A percentile compares a stretch with the other conserved stretches of the same genome.
phyloP scores from a whole-genome alignment of 768 basidiomycete genomes.

The Auriscalpium vulgare region DNA sequence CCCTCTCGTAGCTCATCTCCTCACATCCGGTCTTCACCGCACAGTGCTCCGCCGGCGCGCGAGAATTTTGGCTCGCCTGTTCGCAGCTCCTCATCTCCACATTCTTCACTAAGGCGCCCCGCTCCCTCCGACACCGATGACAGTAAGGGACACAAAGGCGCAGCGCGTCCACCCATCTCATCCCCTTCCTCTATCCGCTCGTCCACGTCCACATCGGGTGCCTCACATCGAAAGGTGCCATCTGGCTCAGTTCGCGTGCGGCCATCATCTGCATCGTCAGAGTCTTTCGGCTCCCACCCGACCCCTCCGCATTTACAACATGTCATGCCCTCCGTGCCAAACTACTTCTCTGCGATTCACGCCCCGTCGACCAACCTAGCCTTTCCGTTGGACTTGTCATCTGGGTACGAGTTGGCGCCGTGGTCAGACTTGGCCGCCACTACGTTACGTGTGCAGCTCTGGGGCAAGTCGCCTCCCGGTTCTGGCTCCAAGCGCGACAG shows the following conservation, averaged over 20 bases:
- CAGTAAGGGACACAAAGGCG: no score
- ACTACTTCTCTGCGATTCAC: constrained; percentile 76
- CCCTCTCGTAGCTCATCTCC: neutral
- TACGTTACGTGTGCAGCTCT: constrained; percentile 48
- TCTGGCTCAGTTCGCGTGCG: neutral
- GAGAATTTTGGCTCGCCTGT: neutral
- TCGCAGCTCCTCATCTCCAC: neutral
- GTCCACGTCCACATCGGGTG: neutral
- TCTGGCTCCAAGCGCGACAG: neutral
- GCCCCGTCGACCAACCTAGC: constrained; percentile 77
- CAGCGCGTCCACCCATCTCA: neutral
- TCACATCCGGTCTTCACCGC: neutral
- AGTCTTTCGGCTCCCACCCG: no score
- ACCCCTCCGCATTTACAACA: neutral
- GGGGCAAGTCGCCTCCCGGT: constrained; percentile 33
- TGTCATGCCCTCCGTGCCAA: constrained; percentile 30
- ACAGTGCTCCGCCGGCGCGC: neutral
- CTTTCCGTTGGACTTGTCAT: constrained; percentile 51
- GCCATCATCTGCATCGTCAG: neutral
- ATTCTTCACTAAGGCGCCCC: no score
- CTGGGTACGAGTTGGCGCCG: constrained; percentile 43
- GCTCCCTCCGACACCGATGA: no score
- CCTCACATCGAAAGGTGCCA: neutral
- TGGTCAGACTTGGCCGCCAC: constrained; percentile 47
- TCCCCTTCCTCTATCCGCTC: neutral